Base-by-base conservation (phyloP, 2,329 filamentous ascomycete species). In the Saccharata proteae region DNA sequence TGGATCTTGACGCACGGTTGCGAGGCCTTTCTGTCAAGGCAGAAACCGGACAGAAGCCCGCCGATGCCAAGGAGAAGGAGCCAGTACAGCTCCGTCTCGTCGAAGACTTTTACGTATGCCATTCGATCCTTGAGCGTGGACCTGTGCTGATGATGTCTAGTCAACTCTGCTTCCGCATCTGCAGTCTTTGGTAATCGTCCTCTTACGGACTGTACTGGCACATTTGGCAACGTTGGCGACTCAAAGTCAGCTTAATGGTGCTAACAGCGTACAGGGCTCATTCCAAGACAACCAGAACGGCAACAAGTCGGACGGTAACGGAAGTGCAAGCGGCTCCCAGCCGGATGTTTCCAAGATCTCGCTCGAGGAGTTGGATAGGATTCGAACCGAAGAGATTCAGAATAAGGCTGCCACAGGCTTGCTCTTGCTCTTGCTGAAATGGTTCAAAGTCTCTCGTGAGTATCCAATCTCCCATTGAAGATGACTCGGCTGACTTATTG, bases 381-480 rank as follows among this genome's bases (percentile, higher is more conserved):
- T 81, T 33, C 71, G 92, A 29, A 77, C 74, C 11, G 74, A 88
- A 34, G 90, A 98, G 54, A 86, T 98, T 30, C 80, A 80, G 9
- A 75, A 79, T 16, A 96, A 96, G 56, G 88, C 88, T 1, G 78
- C 93, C 14, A 90, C 85, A n/a, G 86, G 81, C 1, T 80, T 85
- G 34, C 60, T 98, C 16, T 62, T 98, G 16, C 63, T 93, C n/a
- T 58, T 96, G 26, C 53, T 96, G 38, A 98, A 96, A 57, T 98
- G 90, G 90, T 79, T 96, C 46, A 92, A 93, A 53, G 65, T 93
- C 32, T 94, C 85, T 36, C 90, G 84, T 92, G 64, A 64, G 82
- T 64, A 19, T 16, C 23, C n/a, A 16, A 8, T 17, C 22, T 27
- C n/a, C 13, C 19, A 26, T 10, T 18, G 12, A 15, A 6, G n/a